phyloP scores from a whole-genome alignment of 768 basidiomycete species.

The Termitomyces sp. region DNA sequence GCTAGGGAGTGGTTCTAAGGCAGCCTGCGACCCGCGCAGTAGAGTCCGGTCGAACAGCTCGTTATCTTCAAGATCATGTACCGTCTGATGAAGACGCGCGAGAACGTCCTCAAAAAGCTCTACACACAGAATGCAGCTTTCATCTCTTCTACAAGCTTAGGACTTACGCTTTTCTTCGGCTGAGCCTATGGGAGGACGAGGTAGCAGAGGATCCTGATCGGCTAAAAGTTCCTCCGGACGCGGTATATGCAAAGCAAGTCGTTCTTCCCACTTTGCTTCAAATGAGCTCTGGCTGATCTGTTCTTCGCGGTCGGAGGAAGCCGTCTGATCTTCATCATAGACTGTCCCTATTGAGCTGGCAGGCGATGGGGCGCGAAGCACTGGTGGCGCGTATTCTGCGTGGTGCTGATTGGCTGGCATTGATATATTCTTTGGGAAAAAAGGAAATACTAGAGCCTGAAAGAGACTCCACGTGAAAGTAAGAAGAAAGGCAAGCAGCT shows the following conservation, averaged over 20 bases:
- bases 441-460: neutral
- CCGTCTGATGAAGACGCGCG: constrained; percentile 30
- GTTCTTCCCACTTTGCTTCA: constrained; percentile 40
- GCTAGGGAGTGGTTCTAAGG: constrained; percentile 37
- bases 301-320: constrained; percentile 41
- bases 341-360: constrained; percentile 50
- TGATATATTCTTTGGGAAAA: neutral
- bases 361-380: constrained; percentile 47
- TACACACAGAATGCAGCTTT: constrained; percentile 9
- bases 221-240: constrained; percentile 39
- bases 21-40: constrained; percentile 44
- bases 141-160: neutral
- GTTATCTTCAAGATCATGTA: constrained; percentile 43
- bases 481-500: neutral
- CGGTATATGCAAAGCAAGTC: constrained; percentile 33
- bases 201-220: constrained; percentile 35
- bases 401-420: constrained; percentile 28
- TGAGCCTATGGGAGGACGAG: constrained; percentile 23
- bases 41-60: constrained; percentile 47
- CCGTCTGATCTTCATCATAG: constrained; percentile 44
- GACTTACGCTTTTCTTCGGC: constrained; percentile 36
- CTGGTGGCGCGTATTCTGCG: constrained; percentile 46
- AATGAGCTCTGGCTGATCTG: constrained; percentile 35
- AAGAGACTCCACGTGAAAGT: neutral
- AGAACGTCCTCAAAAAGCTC: constrained; percentile 35